These are phyloP conservation scores for Penicillium sp. DNA, from an alignment of 2,329 filamentous ascomycete genomes.

Conservation along the genomic window DNA sequence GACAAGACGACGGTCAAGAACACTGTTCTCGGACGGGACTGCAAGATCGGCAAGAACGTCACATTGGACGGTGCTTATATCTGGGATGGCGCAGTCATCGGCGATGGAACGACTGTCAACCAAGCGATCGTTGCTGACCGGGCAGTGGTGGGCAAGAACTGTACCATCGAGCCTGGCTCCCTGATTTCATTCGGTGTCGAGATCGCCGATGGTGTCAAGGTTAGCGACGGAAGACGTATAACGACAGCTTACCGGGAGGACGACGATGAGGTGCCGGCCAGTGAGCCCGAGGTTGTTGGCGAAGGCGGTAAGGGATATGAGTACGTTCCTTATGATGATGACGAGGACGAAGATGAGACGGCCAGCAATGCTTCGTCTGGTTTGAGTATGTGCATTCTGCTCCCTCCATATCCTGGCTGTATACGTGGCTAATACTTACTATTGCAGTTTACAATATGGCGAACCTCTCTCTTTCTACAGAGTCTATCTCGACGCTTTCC, in stretches of 20 bases:
- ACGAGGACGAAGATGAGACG: constrained; percentile 56
- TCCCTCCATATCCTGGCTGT: too few species aligned
- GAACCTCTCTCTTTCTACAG: constrained; percentile 38
- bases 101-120: constrained; percentile 61
- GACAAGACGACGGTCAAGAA: constrained; percentile 61
- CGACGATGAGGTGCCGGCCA: constrained; percentile 34
- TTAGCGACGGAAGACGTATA: constrained; percentile 37
- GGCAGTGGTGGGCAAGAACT: constrained; percentile 61
- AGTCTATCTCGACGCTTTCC: constrained; percentile 57
- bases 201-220: constrained; percentile 53
- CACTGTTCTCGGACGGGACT: constrained; percentile 74
- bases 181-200: constrained; percentile 71
- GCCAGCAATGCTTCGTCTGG: constrained; percentile 50
- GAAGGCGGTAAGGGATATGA: constrained; percentile 53
- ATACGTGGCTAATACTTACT: too few species aligned
- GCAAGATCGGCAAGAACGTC: constrained; percentile 77
- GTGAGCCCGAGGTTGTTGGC: constrained; percentile 50
- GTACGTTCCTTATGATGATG: constrained; percentile 57
- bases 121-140: constrained; percentile 69
- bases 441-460: constrained; percentile 45
- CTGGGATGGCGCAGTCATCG: constrained; percentile 74
- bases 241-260: constrained; percentile 41
- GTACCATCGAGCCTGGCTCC: constrained; percentile 60
- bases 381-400: constrained; percentile 32
- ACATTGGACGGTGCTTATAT: constrained; percentile 70